phyloP scores from a whole-genome alignment of 805 yeast genomes.

The Sugiyamaella chiloensis region DNA sequence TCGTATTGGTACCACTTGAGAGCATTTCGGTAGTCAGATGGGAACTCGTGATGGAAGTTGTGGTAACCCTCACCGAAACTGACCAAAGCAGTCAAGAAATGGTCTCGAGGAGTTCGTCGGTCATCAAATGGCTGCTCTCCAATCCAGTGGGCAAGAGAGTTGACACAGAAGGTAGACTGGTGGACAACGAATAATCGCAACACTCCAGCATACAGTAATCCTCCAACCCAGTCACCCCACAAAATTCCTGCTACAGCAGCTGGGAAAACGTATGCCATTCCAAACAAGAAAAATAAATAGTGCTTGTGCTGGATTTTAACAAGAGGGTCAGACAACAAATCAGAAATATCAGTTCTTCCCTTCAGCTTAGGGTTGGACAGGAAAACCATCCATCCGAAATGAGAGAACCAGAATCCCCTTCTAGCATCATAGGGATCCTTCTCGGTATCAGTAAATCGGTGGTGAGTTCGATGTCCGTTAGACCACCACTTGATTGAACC shows the following conservation, averaged over 20 bases:
- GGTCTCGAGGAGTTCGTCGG: slow-evolving; percentile 70
- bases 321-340: slow-evolving; percentile 56
- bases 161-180: slow-evolving; percentile 73
- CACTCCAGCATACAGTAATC: slow-evolving; percentile 75
- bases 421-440: slow-evolving; percentile 84
- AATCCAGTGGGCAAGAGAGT: slow-evolving; percentile 77
- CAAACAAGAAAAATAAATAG: slow-evolving; percentile 52
- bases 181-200: slow-evolving; percentile 69
- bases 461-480: slow-evolving; percentile 83
- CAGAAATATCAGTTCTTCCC: slow-evolving; percentile 62
- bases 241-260: slow-evolving; percentile 56
- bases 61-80: slow-evolving; percentile 91
- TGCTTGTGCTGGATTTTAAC: slow-evolving; percentile 69
- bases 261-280: slow-evolving; percentile 61
- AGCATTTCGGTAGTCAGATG: slow-evolving; percentile 82
- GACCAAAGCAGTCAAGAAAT: slow-evolving; percentile 55
- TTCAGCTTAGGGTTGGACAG: slow-evolving; percentile 63
- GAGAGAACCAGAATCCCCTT: slow-evolving; percentile 77
- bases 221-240: slow-evolving; percentile 77
- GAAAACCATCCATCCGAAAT: slow-evolving; percentile 82
- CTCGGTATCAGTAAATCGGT: slow-evolving; percentile 82
- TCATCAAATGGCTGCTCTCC: slow-evolving; percentile 75
- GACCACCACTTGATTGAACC: slow-evolving; percentile 82
- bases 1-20: slow-evolving; percentile 72
- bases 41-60: slow-evolving; percentile 94